Evolutionary conservation across 202 grass and related monocot genomes (phyloP).

Genomic region (Setaria viridis): DNA sequence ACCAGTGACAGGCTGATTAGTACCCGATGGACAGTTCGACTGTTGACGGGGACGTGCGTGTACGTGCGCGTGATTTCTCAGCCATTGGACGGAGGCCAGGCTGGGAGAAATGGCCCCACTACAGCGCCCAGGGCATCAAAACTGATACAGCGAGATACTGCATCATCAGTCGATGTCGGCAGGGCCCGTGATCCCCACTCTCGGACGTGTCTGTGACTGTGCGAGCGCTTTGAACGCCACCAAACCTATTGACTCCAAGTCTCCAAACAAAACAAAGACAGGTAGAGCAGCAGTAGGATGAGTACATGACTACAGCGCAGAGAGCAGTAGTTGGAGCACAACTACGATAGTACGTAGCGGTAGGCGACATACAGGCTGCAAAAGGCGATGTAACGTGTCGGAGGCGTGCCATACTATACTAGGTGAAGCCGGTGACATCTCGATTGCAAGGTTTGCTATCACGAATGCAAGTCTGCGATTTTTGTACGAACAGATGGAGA

Average conservation of each 20-base stretch:
- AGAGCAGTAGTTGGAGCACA: too few relatives aligned
- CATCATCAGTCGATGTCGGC: background rate
- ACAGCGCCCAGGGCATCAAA: background rate
- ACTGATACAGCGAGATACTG: background rate
- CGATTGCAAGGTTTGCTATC: background rate
- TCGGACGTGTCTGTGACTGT: background rate
- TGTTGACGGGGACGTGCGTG: too few relatives aligned
- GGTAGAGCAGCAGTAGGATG: too few relatives aligned
- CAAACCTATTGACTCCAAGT: background rate
- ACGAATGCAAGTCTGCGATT: too few relatives aligned
- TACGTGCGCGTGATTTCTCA: background rate
- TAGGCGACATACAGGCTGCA: too few relatives aligned
- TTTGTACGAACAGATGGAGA: background rate
- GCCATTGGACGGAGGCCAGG: background rate
- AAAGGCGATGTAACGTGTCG: background rate
- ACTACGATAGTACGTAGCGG: too few relatives aligned
- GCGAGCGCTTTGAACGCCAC: background rate
- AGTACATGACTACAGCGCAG: too few relatives aligned
- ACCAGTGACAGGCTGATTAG: background rate
- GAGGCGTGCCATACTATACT: background rate
- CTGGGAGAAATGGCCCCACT: background rate
- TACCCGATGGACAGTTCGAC: background rate
- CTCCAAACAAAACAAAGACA: too few relatives aligned
- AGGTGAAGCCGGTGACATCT: background rate
- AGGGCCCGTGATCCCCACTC: too few relatives aligned